Percentiles rank a stretch among this genome's conserved stretches.
Evolutionary conservation across 1,284 basidiomycete genomes (phyloP).

Genomic region (Cerrena zonata): DNA sequence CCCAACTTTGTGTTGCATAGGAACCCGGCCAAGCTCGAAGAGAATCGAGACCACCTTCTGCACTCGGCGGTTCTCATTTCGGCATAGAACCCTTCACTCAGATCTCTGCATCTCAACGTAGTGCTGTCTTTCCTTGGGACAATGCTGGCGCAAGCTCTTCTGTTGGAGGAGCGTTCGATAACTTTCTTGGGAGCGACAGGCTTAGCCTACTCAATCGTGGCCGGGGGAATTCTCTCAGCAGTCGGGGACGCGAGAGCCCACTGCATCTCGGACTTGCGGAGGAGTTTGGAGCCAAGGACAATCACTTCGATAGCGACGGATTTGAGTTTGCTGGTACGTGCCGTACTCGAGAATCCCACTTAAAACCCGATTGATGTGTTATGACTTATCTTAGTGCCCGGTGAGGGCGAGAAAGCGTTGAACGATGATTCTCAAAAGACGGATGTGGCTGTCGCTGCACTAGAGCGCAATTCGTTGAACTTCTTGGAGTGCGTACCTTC

Average conservation of each 20-base stretch:
- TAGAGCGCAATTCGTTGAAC: slow-evolving; percentile 71
- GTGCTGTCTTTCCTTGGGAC: slow-evolving; percentile 76
- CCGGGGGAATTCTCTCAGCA: slow-evolving; percentile 47
- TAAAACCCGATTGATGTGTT: slow-evolving; percentile 7
- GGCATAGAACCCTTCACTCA: slow-evolving; percentile 34
- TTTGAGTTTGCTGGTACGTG: slow-evolving; percentile 59
- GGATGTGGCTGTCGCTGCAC: slow-evolving; percentile 47
- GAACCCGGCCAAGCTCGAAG: slow-evolving; percentile 74
- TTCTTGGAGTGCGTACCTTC: slow-evolving; percentile 60
- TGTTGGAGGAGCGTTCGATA: slow-evolving; percentile 33
- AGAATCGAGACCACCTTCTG: slow-evolving; percentile 47
- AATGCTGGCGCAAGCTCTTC: slow-evolving; percentile 67
- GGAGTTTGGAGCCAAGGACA: slow-evolving; percentile 26
- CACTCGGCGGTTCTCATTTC: slow-evolving; percentile 41
- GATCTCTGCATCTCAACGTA: slow-evolving; percentile 51
- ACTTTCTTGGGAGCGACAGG: slow-evolving; percentile 37
- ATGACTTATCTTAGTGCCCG: slow-evolving; percentile 21
- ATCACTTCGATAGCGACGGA: slow-evolving; percentile 48
- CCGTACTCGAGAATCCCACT: slow-evolving; percentile 19
- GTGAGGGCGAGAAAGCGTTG: slow-evolving; percentile 27
- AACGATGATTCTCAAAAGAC: slow-evolving; percentile 45
- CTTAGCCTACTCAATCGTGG: slow-evolving; percentile 46
- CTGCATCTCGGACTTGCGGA: slow-evolving; percentile 37
- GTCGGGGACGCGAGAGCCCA: slow-evolving; percentile 37
- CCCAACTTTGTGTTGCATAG: slow-evolving; percentile 31